Evolutionary conservation across 192 early-diverging fungal species (phyloP).

Genomic region (Backusella mclennaniae): DNA sequence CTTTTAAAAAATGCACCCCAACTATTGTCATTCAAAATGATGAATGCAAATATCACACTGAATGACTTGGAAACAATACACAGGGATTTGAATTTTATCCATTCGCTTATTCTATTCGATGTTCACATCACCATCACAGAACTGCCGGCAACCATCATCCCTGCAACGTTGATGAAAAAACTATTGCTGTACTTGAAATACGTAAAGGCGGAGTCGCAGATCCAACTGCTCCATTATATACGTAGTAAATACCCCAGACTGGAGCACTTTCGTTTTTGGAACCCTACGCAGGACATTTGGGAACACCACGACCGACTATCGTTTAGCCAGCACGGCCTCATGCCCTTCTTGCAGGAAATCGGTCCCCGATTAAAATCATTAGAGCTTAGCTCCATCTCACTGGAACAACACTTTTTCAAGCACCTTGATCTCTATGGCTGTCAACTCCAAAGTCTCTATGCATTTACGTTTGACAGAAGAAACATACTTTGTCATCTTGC

Average conservation of each 20-base stretch:
- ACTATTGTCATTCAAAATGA: neutral
- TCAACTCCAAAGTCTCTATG: no score
- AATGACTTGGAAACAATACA: neutral
- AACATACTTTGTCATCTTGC: no score
- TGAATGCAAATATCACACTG: neutral
- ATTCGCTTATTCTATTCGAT: neutral
- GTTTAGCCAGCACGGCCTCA: no score
- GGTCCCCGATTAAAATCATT: no score
- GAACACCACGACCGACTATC: no score
- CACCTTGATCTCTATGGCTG: no score
- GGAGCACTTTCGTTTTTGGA: neutral
- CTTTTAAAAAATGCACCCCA: neutral
- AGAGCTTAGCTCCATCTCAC: no score
- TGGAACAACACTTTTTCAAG: no score
- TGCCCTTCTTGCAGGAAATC: no score
- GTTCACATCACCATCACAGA: neutral
- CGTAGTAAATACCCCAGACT: neutral
- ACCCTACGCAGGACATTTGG: neutral
- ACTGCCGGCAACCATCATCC: neutral
- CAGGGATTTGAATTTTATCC: neutral
- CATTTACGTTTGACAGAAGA: no score
- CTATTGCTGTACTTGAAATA: neutral
- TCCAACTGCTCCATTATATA: neutral
- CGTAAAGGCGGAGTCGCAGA: neutral
- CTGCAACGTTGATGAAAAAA: neutral